phyloP scores from a whole-genome alignment of 2,329 filamentous ascomycete species.

The Cladorrhinum sp. region DNA sequence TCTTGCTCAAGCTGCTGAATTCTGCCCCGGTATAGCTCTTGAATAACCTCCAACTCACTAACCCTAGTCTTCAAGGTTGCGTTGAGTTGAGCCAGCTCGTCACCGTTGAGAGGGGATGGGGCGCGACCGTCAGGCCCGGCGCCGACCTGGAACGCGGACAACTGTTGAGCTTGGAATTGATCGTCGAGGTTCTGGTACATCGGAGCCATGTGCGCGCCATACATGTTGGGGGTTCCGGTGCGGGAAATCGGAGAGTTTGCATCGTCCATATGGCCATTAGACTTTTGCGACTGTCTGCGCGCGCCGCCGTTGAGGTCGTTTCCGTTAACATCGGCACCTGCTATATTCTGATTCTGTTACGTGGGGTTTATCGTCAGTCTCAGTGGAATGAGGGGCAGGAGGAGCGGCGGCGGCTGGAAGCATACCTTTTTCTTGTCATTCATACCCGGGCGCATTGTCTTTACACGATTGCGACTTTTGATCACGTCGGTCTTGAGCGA shows the following conservation, averaged over 20 bases:
- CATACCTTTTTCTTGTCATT: conserved; percentile 80
- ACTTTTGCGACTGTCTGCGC: conserved; percentile 66
- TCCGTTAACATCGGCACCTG: conserved; percentile 51
- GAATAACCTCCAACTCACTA: conserved; percentile 93
- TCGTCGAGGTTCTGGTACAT: conserved; percentile 77
- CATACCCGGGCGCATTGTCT: conserved; percentile 75
- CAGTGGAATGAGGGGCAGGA: not conserved
- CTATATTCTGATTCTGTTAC: conserved; percentile 41
- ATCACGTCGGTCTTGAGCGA: conserved; percentile 99
- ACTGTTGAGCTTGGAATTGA: conserved; percentile 57
- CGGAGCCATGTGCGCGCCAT: conserved; percentile 60
- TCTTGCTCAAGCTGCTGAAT: conserved; percentile 68
- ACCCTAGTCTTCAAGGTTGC: conserved; percentile 91
- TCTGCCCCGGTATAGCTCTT: conserved; percentile 72
- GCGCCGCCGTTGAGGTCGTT: conserved; percentile 55
- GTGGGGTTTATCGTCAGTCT: conserved; percentile 30
- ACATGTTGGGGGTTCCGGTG: conserved; percentile 73
- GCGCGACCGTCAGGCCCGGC: conserved; percentile 52
- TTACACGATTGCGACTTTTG: conserved; percentile 97
- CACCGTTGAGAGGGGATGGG: conserved; percentile 50
- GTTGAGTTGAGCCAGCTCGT: conserved; percentile 76
- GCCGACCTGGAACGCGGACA: conserved; percentile 50
- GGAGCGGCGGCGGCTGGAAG: not conserved
- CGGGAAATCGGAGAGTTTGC: conserved; percentile 77
- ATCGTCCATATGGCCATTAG: conserved; percentile 70